Conservation (phyloP, 805 yeast species). For the Zygosaccharomyces gambellarensis region DNA sequence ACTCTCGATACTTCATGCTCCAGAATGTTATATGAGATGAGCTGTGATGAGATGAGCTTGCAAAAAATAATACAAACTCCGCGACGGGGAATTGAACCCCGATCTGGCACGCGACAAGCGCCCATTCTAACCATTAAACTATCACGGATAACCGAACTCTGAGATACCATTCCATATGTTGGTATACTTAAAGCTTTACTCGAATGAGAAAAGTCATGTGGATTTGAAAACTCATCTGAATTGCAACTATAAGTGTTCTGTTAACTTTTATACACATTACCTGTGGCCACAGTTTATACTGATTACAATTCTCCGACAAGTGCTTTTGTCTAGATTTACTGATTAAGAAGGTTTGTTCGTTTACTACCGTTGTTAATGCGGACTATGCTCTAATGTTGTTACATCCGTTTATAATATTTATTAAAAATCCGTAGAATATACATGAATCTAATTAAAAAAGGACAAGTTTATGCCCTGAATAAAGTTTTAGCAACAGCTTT, state of each 20-base stretch:
- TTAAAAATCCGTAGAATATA: not conserved
- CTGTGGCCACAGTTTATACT: no score
- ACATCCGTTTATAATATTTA: not conserved
- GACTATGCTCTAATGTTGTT: no score
- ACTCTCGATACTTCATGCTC: not conserved
- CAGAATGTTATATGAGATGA: not conserved
- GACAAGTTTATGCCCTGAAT: slow-evolving; percentile 6
- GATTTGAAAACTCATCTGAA: no score
- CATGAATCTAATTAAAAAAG: not conserved
- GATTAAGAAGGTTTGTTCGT: no score
- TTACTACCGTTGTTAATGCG: no score
- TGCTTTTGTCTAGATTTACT: no score
- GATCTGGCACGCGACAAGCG: slow-evolving; percentile 30
- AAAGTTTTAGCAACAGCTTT: slow-evolving; percentile 46
- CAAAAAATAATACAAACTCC: slow-evolving; percentile 15
- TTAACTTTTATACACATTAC: no score
- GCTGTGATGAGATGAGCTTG: not conserved
- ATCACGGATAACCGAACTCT: slow-evolving; percentile 14
- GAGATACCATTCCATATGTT: no score
- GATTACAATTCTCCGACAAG: no score
- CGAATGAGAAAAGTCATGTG: no score
- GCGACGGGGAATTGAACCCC: slow-evolving; percentile 31
- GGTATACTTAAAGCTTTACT: no score
- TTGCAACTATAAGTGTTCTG: no score
- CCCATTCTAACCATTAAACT: slow-evolving; percentile 27